Conservation (phyloP, 805 yeast genomes). For the Vanderwaltozyma yarrowii region DNA sequence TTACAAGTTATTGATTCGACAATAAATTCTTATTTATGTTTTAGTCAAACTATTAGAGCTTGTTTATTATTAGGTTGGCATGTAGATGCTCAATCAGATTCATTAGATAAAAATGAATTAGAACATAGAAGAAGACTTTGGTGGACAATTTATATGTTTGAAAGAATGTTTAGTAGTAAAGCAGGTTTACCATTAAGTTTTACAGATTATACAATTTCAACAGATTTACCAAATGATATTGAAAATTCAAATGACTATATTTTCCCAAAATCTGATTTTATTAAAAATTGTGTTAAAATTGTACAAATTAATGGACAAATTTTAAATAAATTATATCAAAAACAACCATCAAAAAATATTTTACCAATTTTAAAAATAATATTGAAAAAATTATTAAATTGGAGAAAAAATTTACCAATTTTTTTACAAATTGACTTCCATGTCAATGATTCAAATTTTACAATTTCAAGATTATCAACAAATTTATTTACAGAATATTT, state of each 20-base stretch:
- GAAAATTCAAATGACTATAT: constrained; percentile 48
- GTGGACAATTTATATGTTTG: constrained; percentile 82
- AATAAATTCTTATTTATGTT: constrained; percentile 69
- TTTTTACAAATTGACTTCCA: constrained; percentile 54
- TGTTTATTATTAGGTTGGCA: constrained; percentile 70
- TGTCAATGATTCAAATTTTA: constrained; percentile 25
- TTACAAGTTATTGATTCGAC: constrained; percentile 80
- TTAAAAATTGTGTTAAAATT: constrained; percentile 65
- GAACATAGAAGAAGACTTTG: constrained; percentile 78
- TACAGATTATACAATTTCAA: constrained; percentile 72
- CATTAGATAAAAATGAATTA: constrained; percentile 53
- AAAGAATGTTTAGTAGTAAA: constrained; percentile 72
- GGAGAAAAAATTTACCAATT: constrained; percentile 59
- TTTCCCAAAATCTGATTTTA: constrained; percentile 61
- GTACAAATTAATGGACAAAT: constrained; percentile 72
- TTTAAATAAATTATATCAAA: constrained; percentile 57
- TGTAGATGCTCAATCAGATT: constrained; percentile 69
- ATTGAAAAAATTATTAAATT: constrained; percentile 53
- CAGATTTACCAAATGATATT: constrained; percentile 54
- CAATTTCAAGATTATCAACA: constrained; percentile 55
- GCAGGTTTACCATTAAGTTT: constrained; percentile 73
- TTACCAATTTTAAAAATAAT: constrained; percentile 63
- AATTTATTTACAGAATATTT: constrained; percentile 76
- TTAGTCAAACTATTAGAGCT: constrained; percentile 65
- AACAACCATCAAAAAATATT: constrained; percentile 67